phyloP scores from a whole-genome alignment of 371 early-diverging fungal species.

The Batrachochytrium dendrobatidis region DNA sequence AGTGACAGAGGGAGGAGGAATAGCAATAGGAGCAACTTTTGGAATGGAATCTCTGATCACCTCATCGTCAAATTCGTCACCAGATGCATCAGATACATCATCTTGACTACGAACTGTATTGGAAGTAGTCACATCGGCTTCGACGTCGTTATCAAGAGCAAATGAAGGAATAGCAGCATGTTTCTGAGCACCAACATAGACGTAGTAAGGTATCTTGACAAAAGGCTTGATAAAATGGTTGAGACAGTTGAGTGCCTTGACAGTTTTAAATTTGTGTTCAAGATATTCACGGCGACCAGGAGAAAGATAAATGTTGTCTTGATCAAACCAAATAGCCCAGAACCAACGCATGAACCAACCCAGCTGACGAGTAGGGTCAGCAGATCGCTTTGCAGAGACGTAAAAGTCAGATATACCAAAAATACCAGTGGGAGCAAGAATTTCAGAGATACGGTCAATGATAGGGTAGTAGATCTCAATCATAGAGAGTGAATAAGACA shows the following conservation, averaged over 20 bases:
- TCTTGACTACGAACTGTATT: conserved; percentile 4
- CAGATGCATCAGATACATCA: conserved; percentile 16
- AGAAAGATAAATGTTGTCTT: conserved; percentile 71
- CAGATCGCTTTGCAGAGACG: conserved; percentile 50
- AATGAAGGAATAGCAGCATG: conserved; percentile 10
- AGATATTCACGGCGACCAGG: conserved; percentile 77
- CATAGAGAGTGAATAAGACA: conserved; percentile 87
- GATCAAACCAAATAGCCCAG: conserved; percentile 49
- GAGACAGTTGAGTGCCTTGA: conserved; percentile 62
- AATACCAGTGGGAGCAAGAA: conserved; percentile 63
- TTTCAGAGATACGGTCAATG: conserved; percentile 56
- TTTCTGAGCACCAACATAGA: conserved; percentile 63
- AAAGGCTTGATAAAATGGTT: conserved; percentile 70
- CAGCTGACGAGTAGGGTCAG: conserved; percentile 50
- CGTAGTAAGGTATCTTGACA: conserved; percentile 78
- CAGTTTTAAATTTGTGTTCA: conserved; percentile 71
- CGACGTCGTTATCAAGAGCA: conserved; percentile 4
- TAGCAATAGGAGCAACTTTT: background rate
- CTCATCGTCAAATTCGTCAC: conserved; percentile 12
- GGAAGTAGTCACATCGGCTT: too few species aligned
- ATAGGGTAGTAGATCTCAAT: conserved; percentile 67
- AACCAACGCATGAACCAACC: conserved; percentile 74
- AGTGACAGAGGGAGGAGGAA: background rate
- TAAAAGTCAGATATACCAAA: conserved; percentile 70
- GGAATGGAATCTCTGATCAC: conserved; percentile 6